Conservation (phyloP, 1,284 basidiomycete species). For the Heterobasidion parviporum region DNA sequence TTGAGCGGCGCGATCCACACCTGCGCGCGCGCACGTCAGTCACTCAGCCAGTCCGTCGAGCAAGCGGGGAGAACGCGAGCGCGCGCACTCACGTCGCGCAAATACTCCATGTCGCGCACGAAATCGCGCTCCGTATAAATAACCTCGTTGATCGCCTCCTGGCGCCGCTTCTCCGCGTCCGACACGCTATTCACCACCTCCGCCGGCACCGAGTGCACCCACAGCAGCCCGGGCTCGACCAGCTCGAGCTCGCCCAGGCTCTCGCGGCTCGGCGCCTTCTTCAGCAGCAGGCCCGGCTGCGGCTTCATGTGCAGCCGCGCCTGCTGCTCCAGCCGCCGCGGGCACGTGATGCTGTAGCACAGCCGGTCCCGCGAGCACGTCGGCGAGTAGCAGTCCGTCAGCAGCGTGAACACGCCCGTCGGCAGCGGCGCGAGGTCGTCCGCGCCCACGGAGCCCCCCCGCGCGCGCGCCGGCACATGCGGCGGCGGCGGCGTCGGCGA, state of each 20-base stretch:
- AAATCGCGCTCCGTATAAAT: conserved; percentile 99
- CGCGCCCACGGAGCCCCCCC: conserved; percentile 36
- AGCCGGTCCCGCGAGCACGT: conserved; percentile 90
- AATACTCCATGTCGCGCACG: conserved; percentile 95
- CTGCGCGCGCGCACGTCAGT: conserved; percentile 27
- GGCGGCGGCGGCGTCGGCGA: conserved; percentile 28
- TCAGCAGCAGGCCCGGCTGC: conserved; percentile 64
- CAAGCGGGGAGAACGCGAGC: not conserved
- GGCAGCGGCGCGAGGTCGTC: conserved; percentile 72
- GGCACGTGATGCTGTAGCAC: conserved; percentile 97
- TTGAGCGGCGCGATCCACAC: conserved; percentile 87
- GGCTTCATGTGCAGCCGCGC: conserved; percentile 89
- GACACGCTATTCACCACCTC: conserved; percentile 91
- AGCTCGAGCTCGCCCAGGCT: conserved; percentile 53
- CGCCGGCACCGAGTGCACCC: conserved; percentile 94
- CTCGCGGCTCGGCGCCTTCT: conserved; percentile 76
- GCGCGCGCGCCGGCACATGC: conserved; percentile 8
- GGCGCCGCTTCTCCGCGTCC: conserved; percentile 90
- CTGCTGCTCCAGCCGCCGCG: conserved; percentile 90
- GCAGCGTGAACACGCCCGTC: conserved; percentile 91
- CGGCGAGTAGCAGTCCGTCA: conserved; percentile 97
- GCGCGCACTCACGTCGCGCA: conserved; percentile 72
- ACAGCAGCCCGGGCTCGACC: conserved; percentile 87
- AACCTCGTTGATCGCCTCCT: conserved; percentile 99
- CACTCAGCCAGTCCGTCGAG: too few relatives aligned